Evolutionary conservation across 331 rosid genomes (phyloP).

Genomic region (Prunus yedoensis): DNA sequence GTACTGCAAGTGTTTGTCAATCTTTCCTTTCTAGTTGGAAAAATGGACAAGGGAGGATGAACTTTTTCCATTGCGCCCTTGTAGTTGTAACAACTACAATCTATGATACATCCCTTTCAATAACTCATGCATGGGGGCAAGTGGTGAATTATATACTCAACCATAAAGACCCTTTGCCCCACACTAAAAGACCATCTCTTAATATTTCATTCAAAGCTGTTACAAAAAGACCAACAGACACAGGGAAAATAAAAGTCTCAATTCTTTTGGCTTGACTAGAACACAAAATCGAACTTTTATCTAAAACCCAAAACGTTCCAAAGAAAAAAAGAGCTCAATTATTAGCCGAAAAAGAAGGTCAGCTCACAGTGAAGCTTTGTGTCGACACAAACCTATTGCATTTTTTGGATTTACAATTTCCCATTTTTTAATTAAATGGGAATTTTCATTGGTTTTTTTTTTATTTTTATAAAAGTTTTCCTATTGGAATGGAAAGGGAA

Average conservation of each 20-base stretch:
- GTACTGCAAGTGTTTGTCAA: too few relatives aligned
- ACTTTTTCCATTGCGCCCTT: conserved; percentile 23
- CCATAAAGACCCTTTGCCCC: conserved; percentile 17
- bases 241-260: background rate
- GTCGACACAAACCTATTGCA: too few relatives aligned
- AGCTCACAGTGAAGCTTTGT: background rate
- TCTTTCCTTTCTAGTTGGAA: background rate
- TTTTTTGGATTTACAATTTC: background rate
- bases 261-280: background rate
- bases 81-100: conserved; percentile 13
- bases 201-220: background rate
- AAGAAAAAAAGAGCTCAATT: background rate
- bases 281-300: background rate
- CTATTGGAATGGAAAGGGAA: too few relatives aligned
- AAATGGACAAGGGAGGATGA: too few relatives aligned
- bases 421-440: background rate
- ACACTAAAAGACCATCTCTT: background rate
- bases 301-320: too few relatives aligned
- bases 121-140: conserved; percentile 22
- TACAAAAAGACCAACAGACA: background rate
- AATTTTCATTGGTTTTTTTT: background rate
- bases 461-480: background rate
- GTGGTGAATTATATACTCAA: conserved; percentile 24
- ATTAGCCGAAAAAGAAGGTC: background rate
- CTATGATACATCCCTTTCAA: conserved; percentile 28